Base-by-base conservation (phyloP, 1,284 basidiomycete genomes). In the Ceratobasidium sp. region DNA sequence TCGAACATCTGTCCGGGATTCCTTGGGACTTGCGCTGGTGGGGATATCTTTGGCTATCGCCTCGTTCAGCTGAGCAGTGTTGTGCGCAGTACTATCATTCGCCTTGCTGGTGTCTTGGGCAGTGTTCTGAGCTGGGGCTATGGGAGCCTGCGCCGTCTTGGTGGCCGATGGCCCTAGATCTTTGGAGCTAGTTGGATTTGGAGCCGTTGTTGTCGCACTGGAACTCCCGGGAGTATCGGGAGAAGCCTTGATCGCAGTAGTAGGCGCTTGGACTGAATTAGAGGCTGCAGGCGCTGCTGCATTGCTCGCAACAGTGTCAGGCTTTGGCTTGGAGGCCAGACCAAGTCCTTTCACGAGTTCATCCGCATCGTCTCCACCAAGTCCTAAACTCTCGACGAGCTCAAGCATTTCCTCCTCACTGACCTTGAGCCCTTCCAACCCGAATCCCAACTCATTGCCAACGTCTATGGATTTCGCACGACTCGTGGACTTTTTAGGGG, bases 351-450 rank as follows among this genome's bases (percentile, higher is more conserved):
- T 87, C 20, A 88, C 85, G 70, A 91, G 77, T 70, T 90, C 87
- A 1, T 82, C 85, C 10, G 90, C 89, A 32, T 90, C 89, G 45
- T 90, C 87, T 7, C 85, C 89, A 43, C 84, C 86, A 42, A 93
- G 79, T 3, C 91, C 90, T 20, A 93, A 80, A 73, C 91, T 89
- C 54, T 84, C 84, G 4, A 92, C 85, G 34, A 93, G 79, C 70
- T 86, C 83, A 57, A 78, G 78, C 72, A 93, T 79, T 70, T 93
- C 91, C 29, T 89, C 87, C 69, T 88, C 84, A 3, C 89, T 89
- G n/a, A 89, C 87, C 71, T 85, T 85, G 15, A 93, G 84, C 4
- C 90, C 91, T 85, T 70, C 72, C 62, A 93, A 76, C n/a, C 89
- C 88, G 73, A 82, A 87, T 15, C 88, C 90, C 52, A 93, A 80